Base-by-base conservation (phyloP, 495 filamentous ascomycete species). In the Podospora comata region DNA sequence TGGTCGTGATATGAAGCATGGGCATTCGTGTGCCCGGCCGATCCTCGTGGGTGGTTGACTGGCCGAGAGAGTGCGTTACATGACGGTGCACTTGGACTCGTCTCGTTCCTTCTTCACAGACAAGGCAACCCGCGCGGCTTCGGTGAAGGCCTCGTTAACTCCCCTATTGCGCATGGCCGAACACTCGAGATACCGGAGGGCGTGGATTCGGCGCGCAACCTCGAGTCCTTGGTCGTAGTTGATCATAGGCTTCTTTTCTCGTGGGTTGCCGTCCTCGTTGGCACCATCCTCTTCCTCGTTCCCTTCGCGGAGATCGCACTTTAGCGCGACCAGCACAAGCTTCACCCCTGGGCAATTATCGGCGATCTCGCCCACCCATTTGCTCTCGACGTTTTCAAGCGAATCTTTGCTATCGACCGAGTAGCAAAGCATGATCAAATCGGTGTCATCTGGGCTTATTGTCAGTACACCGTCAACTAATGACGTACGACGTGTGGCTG, bases 351-450 rank as follows among this genome's bases (percentile, higher is more conserved):
- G 92, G 79, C 95, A 98, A 77, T 99, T 97, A 79, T 98, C 96
- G 53, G 92, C 92, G 68, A 99, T 99, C 78, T 99, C 95, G 62
- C 91, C 89, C 19, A 97, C 92, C 95, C 95, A 99, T 81, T 98
- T 99, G 65, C 91, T 93, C 74, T 96, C 93, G 62, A 99, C 92
- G 85, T 99, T 99, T 79, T 98, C 95, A 69, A 99, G 89, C 28
- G 94, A 97, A 76, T 97, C 94, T 60, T 89, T 92, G 76, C 90
- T 95, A 78, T 98, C 95, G 75, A 98, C 94, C 76, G 90, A 92
- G 80, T 97, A 99, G 82, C 95, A 99, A 62, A 99, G 91, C 91
- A 99, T 97, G 65, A 99, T 95, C 19, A 95, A 88, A 75, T 99
- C 95, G 34, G 95, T 99, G 74, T 99, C 94, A 74, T 96, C 79